Base-by-base conservation (phyloP, 78 protist genomes). In the Protostelium mycophagum region DNA sequence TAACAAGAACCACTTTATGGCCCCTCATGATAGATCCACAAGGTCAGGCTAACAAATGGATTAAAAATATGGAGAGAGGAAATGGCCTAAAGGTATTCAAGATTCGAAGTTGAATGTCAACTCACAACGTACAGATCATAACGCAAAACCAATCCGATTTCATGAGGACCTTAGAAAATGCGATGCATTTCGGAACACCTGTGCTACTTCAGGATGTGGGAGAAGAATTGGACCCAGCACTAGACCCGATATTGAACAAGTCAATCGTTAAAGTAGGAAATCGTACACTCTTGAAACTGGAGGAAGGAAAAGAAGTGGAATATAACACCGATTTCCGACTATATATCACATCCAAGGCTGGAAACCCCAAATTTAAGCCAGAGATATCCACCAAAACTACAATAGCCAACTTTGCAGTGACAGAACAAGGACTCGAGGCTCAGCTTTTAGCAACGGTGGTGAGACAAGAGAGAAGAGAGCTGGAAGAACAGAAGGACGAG, bases 1-100 rank as follows among this genome's bases (percentile, higher is more conserved):
- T 96, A 28, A 28, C n/a, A 35, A 63, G 89, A 35, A 38, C 96
- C 16, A 86, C 91, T 0, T 91, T 97, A 25, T 98, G 98, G 97
- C 97, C 98, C 36, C 94, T 97, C 38, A 34, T 96, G 91, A 94
- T 97, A 38, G 98, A 96, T 85, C 98, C 98, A 31, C 97, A 95
- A 86, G 97, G 96, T 36, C 97, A 96, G 86, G 98, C 97, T 34
- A 96, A 96, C 88, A 91, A 83, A 86, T 97, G 97, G 97, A 84
- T 95, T 63, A 35, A 63, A 37, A 83, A 86, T 51, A 91, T 91
- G 91, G 94, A 96, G 91, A 91, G 39, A 36, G 88, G 85, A 51
- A 51, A 51, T 51, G 73, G 73, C 5, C 73, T 51, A 5, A 98
- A 95, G 87, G 28, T 36, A 85, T 97, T 97, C 97, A 98, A 98